A percentile compares a stretch with the other conserved stretches of the same genome.
These are phyloP conservation scores for Lachancea fermentati DNA, from an alignment of 805 yeast species.

Conservation along the genomic window DNA sequence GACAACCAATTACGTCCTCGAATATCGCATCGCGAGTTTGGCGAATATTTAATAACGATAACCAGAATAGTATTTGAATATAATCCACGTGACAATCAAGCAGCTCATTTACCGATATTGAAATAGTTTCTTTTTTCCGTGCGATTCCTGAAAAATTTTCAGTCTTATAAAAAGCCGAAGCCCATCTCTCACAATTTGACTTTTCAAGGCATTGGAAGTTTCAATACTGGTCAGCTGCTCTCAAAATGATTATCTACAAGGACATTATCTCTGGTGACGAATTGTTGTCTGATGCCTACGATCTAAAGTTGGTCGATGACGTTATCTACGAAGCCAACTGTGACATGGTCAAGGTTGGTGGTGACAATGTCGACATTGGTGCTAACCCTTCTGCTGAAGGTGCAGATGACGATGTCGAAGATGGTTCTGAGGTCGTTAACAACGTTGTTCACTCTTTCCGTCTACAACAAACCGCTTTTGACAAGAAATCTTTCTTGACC, in stretches of 20 bases:
- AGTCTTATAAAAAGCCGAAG: slow-evolving; percentile 5
- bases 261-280: slow-evolving; percentile 95
- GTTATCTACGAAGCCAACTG: slow-evolving; percentile 97
- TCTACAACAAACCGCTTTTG: slow-evolving; percentile 91
- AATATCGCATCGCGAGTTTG: slow-evolving; percentile 5
- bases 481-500: slow-evolving; percentile 94
- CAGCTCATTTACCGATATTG: no score
- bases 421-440: slow-evolving; percentile 87
- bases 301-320: slow-evolving; percentile 75
- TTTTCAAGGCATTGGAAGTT: slow-evolving; percentile 3
- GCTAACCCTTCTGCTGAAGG: slow-evolving; percentile 99
- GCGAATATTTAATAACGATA: slow-evolving; percentile 1
- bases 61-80: no score
- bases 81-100: neutral
- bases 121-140: slow-evolving; percentile 8
- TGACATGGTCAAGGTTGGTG: slow-evolving; percentile 80
- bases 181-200: slow-evolving; percentile 2
- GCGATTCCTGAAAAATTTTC: slow-evolving; percentile 7
- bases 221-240: slow-evolving; percentile 1
- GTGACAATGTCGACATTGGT: slow-evolving; percentile 96
- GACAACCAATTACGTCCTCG: neutral
- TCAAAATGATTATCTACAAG: slow-evolving; percentile 39
- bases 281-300: slow-evolving; percentile 96
- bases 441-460: slow-evolving; percentile 98
- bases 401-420: slow-evolving; percentile 77